phyloP scores from a whole-genome alignment of 306 rosid species.

The Phaseolus lunatus region DNA sequence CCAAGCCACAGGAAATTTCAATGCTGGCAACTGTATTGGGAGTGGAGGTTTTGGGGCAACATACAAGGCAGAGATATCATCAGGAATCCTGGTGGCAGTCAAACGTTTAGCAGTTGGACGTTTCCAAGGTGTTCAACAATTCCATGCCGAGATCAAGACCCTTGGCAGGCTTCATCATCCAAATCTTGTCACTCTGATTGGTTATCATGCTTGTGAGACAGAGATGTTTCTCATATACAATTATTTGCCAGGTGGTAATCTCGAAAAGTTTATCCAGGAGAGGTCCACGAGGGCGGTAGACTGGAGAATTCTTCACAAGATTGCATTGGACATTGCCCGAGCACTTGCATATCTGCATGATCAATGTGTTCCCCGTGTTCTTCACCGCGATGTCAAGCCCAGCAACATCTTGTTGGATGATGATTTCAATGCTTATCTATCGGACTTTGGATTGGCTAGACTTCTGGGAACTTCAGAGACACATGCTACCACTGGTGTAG shows the following conservation, averaged over 20 bases:
- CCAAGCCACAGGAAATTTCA: constrained; percentile 79
- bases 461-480: constrained; percentile 96
- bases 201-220: constrained; percentile 90
- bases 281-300: constrained; percentile 84
- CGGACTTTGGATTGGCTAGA: constrained; percentile 95
- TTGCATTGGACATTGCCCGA: constrained; percentile 87
- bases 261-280: constrained; percentile 91
- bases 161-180: constrained; percentile 91
- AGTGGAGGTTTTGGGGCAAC: constrained; percentile 98
- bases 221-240: constrained; percentile 93
- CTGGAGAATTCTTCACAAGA: constrained; percentile 94
- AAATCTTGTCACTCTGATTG: constrained; percentile 85
- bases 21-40: constrained; percentile 87
- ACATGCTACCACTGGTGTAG: constrained; percentile 97
- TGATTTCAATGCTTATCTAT: constrained; percentile 81
- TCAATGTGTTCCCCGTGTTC: constrained; percentile 90
- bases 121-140: constrained; percentile 90
- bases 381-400: constrained; percentile 95
- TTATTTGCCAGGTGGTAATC: constrained; percentile 86
- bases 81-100: constrained; percentile 74
- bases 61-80: constrained; percentile 83
- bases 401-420: constrained; percentile 93
- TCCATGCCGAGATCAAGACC: constrained; percentile 86
- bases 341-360: constrained; percentile 95
- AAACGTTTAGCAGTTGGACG: constrained; percentile 93